Conservation (phyloP, 2,329 filamentous ascomycete species). For the Pseudonectria buxi region DNA sequence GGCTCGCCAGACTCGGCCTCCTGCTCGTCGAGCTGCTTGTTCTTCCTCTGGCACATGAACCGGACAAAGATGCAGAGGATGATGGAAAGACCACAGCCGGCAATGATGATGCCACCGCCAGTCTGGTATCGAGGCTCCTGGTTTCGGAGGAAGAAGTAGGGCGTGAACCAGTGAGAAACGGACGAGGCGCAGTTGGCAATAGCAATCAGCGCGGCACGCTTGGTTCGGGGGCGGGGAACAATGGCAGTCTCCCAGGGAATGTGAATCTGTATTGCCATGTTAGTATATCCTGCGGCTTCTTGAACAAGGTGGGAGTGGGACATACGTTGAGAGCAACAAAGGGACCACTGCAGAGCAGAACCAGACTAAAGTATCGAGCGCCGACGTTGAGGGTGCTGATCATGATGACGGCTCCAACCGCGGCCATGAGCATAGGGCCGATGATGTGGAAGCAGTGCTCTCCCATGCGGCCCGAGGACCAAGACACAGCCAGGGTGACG, state of each 20-base stretch:
- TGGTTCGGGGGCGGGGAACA: constrained; percentile 30
- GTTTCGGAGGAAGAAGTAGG: constrained; percentile 27
- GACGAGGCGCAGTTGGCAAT: constrained; percentile 33
- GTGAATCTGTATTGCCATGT: constrained; percentile 20
- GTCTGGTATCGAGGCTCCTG: constrained; percentile 21
- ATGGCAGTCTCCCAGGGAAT: constrained; percentile 33
- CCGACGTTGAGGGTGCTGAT: constrained; percentile 34
- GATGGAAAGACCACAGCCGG: constrained; percentile 10
- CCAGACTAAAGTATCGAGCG: constrained; percentile 36
- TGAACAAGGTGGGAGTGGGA: not conserved
- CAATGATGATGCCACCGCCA: constrained; percentile 18
- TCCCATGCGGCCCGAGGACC: constrained; percentile 31
- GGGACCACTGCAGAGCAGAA: constrained; percentile 32
- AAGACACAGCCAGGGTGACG: constrained; percentile 30
- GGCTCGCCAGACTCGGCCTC: too few species aligned
- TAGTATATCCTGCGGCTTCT: not conserved
- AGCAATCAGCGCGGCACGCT: constrained; percentile 33
- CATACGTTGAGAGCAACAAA: constrained; percentile 30
- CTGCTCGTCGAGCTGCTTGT: too few species aligned
- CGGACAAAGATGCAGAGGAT: too few species aligned
- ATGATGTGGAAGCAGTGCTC: constrained; percentile 36
- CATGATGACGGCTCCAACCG: constrained; percentile 34
- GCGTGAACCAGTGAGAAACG: constrained; percentile 32
- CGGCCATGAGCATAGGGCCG: constrained; percentile 28
- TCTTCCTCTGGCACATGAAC: too few species aligned